Base-by-base conservation (phyloP, 768 basidiomycete genomes). In the Clavulina sp. region DNA sequence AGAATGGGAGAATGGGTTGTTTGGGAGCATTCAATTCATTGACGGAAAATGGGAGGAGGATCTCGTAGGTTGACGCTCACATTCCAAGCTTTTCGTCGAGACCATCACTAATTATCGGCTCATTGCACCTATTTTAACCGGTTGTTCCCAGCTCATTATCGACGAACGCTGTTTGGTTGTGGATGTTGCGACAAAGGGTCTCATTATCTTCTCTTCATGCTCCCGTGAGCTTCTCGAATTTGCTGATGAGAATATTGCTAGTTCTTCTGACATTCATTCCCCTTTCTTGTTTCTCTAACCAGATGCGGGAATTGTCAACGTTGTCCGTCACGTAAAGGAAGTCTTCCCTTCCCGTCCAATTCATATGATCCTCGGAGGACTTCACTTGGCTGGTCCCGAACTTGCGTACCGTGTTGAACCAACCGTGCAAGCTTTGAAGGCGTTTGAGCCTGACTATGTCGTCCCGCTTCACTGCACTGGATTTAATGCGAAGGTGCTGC, bases 401-500 rank as follows among this genome's bases (percentile, higher is more conserved):
- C 70, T 78, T 18, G 67, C 68, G 6, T 65, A 71, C 23, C 77
- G 83, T 44, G 77, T 87, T 50, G 69, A 69, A 1, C 74, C 74
- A 6, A 89, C 87, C 0, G 74, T 87, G 49, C 64, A 79, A 9
- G 87, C 84, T 63, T 65, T 89, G 31, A 71, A 79, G 0, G 61
- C 66, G 4, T 83, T 84, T 7, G 63, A 75, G 0, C 84, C 83
- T 1, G 71, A 69, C 1, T 87, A 80, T 56, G 64, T 88, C 43
- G 68, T 88, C 0, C 86, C 85, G 0, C 81, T 89, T 77, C 87
- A 89, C 61, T 89, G 86, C 58, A 76, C 81, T 2, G 85, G 85
- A 3, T 84, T 87, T 60, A 70, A 72, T n/a, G 73, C 74, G 32
- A 86, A 88, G 62, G 61, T 84, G 5, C 81, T 78, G 1, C 63